Percentiles rank a stretch among this genome's conserved stretches.
Conservation (phyloP, 139 green algal genomes). For the Chlamydomonas schloesseri region DNA sequence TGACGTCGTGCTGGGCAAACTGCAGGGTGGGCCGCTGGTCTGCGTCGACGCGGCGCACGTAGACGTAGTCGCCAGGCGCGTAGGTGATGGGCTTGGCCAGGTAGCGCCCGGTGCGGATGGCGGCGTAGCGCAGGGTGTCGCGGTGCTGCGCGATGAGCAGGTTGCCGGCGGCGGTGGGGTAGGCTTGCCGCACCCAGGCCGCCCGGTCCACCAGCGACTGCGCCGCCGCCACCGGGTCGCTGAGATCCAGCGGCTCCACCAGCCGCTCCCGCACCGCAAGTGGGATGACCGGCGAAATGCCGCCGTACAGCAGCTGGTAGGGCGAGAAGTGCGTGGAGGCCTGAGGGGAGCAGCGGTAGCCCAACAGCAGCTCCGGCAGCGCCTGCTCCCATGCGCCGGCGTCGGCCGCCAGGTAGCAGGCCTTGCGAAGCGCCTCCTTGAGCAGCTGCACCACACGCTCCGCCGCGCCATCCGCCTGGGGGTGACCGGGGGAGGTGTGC, state of each 20-base stretch:
- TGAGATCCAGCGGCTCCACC: neutral
- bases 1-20: neutral
- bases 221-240: neutral
- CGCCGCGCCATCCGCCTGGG: constrained; percentile 49
- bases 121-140: neutral
- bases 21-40: neutral
- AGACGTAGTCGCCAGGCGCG: constrained; percentile 33
- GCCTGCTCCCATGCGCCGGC: constrained; percentile 12
- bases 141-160: constrained; percentile 48
- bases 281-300: constrained; percentile 25
- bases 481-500: constrained; percentile 31
- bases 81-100: neutral
- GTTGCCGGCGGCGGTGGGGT: constrained; percentile 29
- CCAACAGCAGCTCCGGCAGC: constrained; percentile 47
- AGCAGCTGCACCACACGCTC: constrained; percentile 45
- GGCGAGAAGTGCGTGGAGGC: constrained; percentile 5
- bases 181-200: too few species aligned
- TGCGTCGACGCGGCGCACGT: neutral
- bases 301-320: constrained; percentile 48
- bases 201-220: neutral
- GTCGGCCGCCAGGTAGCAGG: neutral
- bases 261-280: constrained; percentile 28
- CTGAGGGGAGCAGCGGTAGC: constrained; percentile 53
- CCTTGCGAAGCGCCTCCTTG: constrained; percentile 52
- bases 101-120: neutral